Evolutionary conservation across 2,329 filamentous ascomycete species (phyloP).

Genomic region (Arthrobotrys conoides): DNA sequence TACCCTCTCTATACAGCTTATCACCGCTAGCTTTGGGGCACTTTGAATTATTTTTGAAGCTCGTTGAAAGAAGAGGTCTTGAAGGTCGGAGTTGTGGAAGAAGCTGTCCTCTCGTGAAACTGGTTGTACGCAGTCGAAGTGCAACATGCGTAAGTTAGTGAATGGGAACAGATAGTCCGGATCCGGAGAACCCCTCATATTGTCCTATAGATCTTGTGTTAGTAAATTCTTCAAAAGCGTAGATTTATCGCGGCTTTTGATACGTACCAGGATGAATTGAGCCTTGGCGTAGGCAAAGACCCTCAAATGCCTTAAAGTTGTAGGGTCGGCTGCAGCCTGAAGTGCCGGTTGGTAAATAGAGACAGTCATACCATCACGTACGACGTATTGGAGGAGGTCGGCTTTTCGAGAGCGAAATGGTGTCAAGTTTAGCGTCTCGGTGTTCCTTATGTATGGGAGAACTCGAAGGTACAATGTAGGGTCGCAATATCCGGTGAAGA

Average conservation of each 20-base stretch:
- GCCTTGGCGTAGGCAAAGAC: slow-evolving; percentile 13
- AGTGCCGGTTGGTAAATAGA: slow-evolving; percentile 13
- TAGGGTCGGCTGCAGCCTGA: background rate
- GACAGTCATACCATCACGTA: slow-evolving; percentile 3
- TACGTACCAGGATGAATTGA: slow-evolving; percentile 30
- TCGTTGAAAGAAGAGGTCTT: background rate
- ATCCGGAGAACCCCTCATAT: background rate
- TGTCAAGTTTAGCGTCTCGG: slow-evolving; percentile 3
- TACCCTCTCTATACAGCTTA: slow-evolving; percentile 15
- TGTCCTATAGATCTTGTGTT: background rate
- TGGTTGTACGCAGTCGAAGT: background rate
- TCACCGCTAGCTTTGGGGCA: background rate
- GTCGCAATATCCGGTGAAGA: slow-evolving; percentile 39
- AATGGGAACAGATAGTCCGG: background rate
- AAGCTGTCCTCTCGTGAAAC: background rate
- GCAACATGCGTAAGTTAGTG: background rate
- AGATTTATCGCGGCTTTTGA: too few species aligned
- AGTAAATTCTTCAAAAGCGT: background rate
- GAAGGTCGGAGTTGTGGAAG: background rate
- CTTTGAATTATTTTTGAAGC: background rate
- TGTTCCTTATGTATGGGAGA: slow-evolving; percentile 14
- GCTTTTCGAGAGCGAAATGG: slow-evolving; percentile 15
- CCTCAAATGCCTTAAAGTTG: slow-evolving; percentile 1
- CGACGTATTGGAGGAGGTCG: slow-evolving; percentile 24
- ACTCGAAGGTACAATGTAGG: slow-evolving; percentile 8